Base-by-base conservation (phyloP, 495 filamentous ascomycete species). In the Xylaria palmicola region DNA sequence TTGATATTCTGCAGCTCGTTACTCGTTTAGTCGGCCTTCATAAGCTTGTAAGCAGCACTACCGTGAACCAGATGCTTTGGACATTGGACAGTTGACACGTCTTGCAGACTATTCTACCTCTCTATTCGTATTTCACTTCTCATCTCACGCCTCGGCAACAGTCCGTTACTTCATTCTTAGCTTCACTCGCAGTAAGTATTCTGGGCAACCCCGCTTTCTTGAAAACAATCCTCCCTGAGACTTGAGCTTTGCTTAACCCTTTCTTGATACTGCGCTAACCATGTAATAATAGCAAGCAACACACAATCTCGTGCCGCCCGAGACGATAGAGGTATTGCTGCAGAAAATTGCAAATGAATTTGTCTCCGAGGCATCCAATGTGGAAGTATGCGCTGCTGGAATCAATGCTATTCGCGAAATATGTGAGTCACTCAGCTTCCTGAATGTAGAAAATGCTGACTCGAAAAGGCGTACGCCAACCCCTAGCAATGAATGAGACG, bases 271-370 rank as follows among this genome's bases (percentile, higher is more conserved):
- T 19, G 12, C 36, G 44, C 56, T 59, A 24, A 59, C 36, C 5
- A 17, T 6, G 17, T 15, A 20, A 26, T 22, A 39, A 48, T 61
- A 61, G 13, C 95, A 98, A 76, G 88, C 90, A 12, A 90, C 91
- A 10, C 94, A 99, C 72, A 88, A 87, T 62, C 80, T 97, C 32
- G 92, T 98, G 12, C 94, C 94, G 2, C 95, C 95, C 1, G 94
- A 99, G 77, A 89, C 86, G 5, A 83, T 99, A 19, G 93, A 97
- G 74, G 92, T 94, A 1, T 77, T 99, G 22, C 75, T 99, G 15
- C 87, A 90, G 71, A 98, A 97, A 78, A 97, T 99, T 62, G 93
- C 94, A 37, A 96, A 97, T 60, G 92, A 96, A 69, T 99, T 99
- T 69, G 93, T 99, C 7, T 96, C 91, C 0, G 94, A 99, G 72